phyloP scores from a whole-genome alignment of 1,284 basidiomycete species.

The Hypsizygus ulmarius region DNA sequence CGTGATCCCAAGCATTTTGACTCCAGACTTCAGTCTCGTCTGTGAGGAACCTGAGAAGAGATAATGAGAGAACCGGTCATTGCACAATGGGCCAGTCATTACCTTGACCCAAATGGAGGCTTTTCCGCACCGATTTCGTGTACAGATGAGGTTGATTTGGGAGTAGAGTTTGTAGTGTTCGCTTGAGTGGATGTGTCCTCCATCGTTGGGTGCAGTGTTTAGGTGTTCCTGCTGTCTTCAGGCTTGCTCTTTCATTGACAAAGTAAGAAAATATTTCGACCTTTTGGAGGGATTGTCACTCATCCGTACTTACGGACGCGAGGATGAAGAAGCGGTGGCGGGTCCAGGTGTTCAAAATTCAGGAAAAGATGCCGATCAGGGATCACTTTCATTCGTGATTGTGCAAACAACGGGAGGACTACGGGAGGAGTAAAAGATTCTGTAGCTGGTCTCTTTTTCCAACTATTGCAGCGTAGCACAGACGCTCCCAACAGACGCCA shows the following conservation, averaged over 20 bases:
- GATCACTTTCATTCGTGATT: slow-evolving; percentile 7
- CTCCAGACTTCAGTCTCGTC: slow-evolving; percentile 65
- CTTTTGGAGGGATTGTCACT: no score
- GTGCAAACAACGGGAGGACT: slow-evolving; percentile 12
- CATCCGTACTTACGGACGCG: neutral
- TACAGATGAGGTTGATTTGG: slow-evolving; percentile 58
- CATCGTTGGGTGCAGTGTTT: no score
- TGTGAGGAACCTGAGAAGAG: slow-evolving; percentile 53
- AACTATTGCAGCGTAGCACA: slow-evolving; percentile 16
- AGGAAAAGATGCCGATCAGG: slow-evolving; percentile 12
- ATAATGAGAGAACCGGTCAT: neutral
- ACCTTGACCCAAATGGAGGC: slow-evolving; percentile 74
- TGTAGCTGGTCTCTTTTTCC: slow-evolving; percentile 9
- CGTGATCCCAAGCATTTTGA: slow-evolving; percentile 88
- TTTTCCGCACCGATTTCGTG: slow-evolving; percentile 55
- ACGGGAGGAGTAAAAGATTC: slow-evolving; percentile 2
- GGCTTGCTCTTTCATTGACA: no score
- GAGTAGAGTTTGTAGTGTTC: slow-evolving; percentile 8
- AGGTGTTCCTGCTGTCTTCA: no score
- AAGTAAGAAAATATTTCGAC: no score
- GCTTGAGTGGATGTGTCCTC: neutral
- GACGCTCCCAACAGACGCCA: neutral
- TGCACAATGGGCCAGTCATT: slow-evolving; percentile 11
- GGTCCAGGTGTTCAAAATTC: no score
- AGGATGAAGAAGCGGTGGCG: neutral